Base-by-base conservation (phyloP, 805 yeast genomes). In the Wickerhamiella sorbophila region DNA sequence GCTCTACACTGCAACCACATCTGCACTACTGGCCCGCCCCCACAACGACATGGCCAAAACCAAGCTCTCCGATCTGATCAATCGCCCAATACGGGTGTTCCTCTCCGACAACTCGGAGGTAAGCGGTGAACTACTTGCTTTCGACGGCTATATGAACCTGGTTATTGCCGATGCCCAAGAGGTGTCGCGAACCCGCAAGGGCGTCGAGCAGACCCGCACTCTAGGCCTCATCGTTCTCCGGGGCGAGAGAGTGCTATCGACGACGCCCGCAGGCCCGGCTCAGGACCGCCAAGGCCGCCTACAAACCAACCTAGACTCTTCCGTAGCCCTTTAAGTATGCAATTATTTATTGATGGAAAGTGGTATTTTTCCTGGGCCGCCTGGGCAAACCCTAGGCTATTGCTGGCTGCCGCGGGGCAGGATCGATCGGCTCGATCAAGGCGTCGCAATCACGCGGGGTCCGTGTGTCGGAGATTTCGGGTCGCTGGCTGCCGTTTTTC, bases 111-210 rank as follows among this genome's bases (percentile, higher is more conserved):
- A 80, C 4, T 70, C 93, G 34, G 77, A 75, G 35, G 74, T 82
- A 49, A 67, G 77, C 5, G 98, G 98, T 1, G 77, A 76, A 47
- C 68, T 88, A 41, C 61, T 87, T 48, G 86, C 97, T 5, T 88
- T 84, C 58, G 98, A 91, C 59, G 79, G 52, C 55, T 81, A 79
- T 57, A 77, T 87, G 79, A 88, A 88, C 59, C 57, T 88, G 15
- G 94, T 91, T 12, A 63, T 88, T 26, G 71, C 81, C 10, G 91
- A 87, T 48, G 74, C 91, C 33, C 86, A 83, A 53, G 98, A 88
- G 57, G 75, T 75, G 53, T 69, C 96, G 49, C 61, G 77, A 9
- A 76, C 94, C 4, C 77, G 75, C 51, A 75, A 75, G 47, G 70
- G 82, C 6, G 51, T 62, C 57, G 47, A 66, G 32, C 81, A 78